phyloP scores from a whole-genome alignment of 2,329 filamentous ascomycete genomes.

The Emmonsia crescens region DNA sequence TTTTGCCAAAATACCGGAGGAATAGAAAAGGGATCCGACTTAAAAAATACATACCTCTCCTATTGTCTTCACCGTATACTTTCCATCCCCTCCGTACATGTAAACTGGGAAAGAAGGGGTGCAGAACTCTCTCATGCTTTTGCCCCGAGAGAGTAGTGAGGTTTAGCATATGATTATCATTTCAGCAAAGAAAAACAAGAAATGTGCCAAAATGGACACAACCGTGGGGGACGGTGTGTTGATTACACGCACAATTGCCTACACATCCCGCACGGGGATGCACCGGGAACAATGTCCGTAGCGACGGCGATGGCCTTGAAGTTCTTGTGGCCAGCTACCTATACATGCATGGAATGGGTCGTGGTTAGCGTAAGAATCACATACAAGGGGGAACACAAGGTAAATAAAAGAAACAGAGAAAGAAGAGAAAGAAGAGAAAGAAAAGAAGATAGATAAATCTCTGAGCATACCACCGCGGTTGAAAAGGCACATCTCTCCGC shows the following conservation, averaged over 20 bases:
- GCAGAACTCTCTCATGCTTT: slow-evolving; percentile 62
- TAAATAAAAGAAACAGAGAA: neutral
- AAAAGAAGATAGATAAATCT: neutral
- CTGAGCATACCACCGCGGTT: slow-evolving; percentile 51
- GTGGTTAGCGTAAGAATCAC: neutral
- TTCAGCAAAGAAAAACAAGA: no score
- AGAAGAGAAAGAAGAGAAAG: neutral
- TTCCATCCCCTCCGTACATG: slow-evolving; percentile 80
- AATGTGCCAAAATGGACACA: neutral
- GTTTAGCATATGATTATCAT: neutral
- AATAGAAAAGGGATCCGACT: neutral
- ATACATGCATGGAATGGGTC: no score
- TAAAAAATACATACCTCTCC: slow-evolving; percentile 24
- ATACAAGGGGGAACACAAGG: neutral
- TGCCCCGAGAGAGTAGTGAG: neutral
- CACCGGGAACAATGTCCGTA: slow-evolving; percentile 60
- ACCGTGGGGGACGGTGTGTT: no score
- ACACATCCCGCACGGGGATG: slow-evolving; percentile 86
- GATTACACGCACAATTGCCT: slow-evolving; percentile 59
- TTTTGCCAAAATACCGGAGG: neutral
- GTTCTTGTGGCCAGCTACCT: slow-evolving; percentile 37
- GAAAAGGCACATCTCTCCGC: slow-evolving; percentile 85
- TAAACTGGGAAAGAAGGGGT: slow-evolving; percentile 61
- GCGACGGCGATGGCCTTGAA: slow-evolving; percentile 78
- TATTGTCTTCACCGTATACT: slow-evolving; percentile 38